phyloP scores from a whole-genome alignment of 1,139 yeast species.

The Petasospora rhodanensis region DNA sequence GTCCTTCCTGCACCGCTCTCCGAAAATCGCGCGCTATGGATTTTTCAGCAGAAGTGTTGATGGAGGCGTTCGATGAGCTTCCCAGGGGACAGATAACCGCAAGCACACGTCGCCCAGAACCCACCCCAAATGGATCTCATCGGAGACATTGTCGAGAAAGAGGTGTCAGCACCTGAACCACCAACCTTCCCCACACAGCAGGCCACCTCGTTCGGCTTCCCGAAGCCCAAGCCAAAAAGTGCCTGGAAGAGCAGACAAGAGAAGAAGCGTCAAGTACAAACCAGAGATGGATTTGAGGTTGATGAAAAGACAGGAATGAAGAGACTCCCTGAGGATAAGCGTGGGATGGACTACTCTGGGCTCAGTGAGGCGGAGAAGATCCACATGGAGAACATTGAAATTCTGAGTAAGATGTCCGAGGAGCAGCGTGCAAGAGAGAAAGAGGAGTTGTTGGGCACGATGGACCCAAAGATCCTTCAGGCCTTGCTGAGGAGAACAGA shows the following conservation, averaged over 20 bases:
- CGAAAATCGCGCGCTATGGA: too few relatives aligned
- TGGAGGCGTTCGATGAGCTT: too few relatives aligned
- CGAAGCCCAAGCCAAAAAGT: conserved; percentile 16
- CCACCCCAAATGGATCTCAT: conserved; percentile 52
- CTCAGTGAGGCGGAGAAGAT: conserved; percentile 65
- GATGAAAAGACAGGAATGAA: conserved; percentile 21
- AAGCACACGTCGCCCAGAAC: background rate
- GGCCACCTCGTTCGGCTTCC: conserved; percentile 18
- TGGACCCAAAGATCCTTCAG: conserved; percentile 68
- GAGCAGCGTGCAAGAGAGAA: conserved; percentile 64
- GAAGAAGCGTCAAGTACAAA: conserved; percentile 20
- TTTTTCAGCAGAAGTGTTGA: too few relatives aligned
- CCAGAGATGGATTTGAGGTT: conserved; percentile 15
- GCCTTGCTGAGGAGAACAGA: conserved; percentile 43
- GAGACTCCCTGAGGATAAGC: conserved; percentile 19
- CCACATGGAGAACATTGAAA: conserved; percentile 68
- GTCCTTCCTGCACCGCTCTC: too few relatives aligned
- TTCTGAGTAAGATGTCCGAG: conserved; percentile 56
- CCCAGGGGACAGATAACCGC: too few relatives aligned
- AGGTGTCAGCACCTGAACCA: conserved; percentile 36
- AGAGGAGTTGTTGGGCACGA: conserved; percentile 57
- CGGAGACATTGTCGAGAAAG: conserved; percentile 74
- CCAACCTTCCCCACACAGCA: conserved; percentile 11
- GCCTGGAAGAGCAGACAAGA: conserved; percentile 35
- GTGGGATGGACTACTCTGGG: conserved; percentile 20